phyloP scores from a whole-genome alignment of 805 yeast genomes.

The Candida lessepsii region DNA sequence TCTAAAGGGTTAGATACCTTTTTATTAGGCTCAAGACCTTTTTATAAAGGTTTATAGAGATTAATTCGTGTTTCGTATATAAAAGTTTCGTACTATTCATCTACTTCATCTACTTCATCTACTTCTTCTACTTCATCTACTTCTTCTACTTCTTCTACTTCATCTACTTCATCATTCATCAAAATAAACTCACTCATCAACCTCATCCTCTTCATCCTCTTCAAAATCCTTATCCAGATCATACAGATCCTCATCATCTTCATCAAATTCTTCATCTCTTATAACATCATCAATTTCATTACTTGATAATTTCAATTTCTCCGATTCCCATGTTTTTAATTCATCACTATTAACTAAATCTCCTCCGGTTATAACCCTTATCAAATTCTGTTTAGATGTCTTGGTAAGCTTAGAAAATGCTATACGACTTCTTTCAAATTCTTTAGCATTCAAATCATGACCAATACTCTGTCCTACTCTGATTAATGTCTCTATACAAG shows the following conservation, averaged over 20 bases:
- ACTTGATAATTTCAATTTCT: slow-evolving; percentile 24
- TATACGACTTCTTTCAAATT: slow-evolving; percentile 47
- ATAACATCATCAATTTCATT: slow-evolving; percentile 23
- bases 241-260: slow-evolving; percentile 8
- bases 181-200: slow-evolving; percentile 21
- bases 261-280: slow-evolving; percentile 4
- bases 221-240: slow-evolving; percentile 5
- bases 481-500: slow-evolving; percentile 76
- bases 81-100: slow-evolving; percentile 1
- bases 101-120: slow-evolving; percentile 8
- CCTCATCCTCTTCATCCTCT: slow-evolving; percentile 11
- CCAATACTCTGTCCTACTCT: slow-evolving; percentile 93
- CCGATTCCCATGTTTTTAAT: slow-evolving; percentile 39
- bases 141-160: slow-evolving; percentile 8
- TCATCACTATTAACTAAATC: slow-evolving; percentile 33
- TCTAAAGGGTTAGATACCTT: too few relatives aligned
- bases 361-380: slow-evolving; percentile 60
- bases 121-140: slow-evolving; percentile 3
- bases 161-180: slow-evolving; percentile 6
- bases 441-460: slow-evolving; percentile 53
- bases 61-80: background rate
- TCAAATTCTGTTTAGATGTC: slow-evolving; percentile 47
- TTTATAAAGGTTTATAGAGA: too few relatives aligned
- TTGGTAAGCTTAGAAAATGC: slow-evolving; percentile 48
- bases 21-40: too few relatives aligned